Base-by-base conservation (phyloP, 768 basidiomycete genomes). In the Lentinula aciculospora region DNA sequence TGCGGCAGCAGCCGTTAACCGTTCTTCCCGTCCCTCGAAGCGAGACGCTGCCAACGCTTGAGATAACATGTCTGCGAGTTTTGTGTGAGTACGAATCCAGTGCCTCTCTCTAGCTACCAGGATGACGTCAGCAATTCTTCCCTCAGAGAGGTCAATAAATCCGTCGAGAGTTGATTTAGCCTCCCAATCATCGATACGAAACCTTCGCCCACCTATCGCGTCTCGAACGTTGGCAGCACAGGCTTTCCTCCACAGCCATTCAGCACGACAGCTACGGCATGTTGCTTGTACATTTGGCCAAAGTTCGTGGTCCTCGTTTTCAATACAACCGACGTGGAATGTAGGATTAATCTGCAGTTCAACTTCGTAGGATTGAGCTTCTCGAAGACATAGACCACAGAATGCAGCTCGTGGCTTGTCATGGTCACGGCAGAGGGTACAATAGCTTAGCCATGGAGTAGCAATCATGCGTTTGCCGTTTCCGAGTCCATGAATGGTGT, bases 61-160 rank as follows among this genome's bases (percentile, higher is more conserved):
- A 60, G 76, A 74, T 68, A 89, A 79, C 65, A 89, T 76, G 57
- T 86, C 85, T 1, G 75, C 73, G 59, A 89, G 76, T 60, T 84
- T 84, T 0, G 89, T 92, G 65, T 81, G 68, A 39, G 71, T 76
- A 36, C 82, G 73, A 48, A 91, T 67, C 89, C 89, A 92, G 56
- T 77, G 74, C 67, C 88, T 87, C 68, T 91, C 89, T 60, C 81
- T 76, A 15, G 85, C 85, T 28, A 86, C 68, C 29, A 66, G 66
- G 32, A 89, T 66, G 21, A 90, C 83, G 46, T 88, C 84, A 44
- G 66, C 63, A 58, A 91, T 79, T 5, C 75, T 79, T 21, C 89
- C 89, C 61, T 91, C 89, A 2, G 80, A 87, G 25, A 87, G 73
- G 57, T 90, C 88, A 37, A 90, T 69, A 70, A 88, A 92, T n/a